Evolutionary conservation across 2,329 filamentous ascomycete species (phyloP), one percentile per base, ranked within the genome.

Genomic region (Tricladium varicosporioides): DNA sequence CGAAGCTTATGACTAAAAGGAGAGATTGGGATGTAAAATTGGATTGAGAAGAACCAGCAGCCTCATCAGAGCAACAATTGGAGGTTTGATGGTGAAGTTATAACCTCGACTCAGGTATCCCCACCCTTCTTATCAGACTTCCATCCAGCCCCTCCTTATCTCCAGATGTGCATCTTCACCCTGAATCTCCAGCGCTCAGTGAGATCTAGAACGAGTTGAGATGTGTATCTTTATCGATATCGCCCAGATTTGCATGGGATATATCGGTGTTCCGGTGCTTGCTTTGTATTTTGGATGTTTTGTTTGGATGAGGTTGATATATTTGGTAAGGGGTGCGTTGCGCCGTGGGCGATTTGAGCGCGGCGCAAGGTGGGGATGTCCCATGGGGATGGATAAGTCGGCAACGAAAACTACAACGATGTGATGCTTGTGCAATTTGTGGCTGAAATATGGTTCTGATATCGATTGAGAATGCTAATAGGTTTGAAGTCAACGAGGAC

Each of bases 41-140:
- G n/a, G n/a, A n/a, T n/a, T n/a, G n/a, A n/a, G n/a, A n/a, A 36
- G 42, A 36, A n/a, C 8, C 14, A 18, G 51, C 36, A 27, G 7
- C 22, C 3, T 4, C 22, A 27, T 4, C 7, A 27, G 7, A 27
- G 7, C 3, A 3, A 27, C 22, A 27, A 27, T 7, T 27, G 3
- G 22, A 27, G 22, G 22, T 4, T 4, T 27, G 22, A 7, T 27
- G 22, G 3, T 27, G 22, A 27, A 27, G n/a, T 47, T 53, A 47
- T 50, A 54, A 32, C 32, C 31, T 18, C 19, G 13, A 49, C 44
- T 27, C 22, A 7, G 3, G 22, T 7, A 27, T 27, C 48, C 55
- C 56, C 56, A 58, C 51, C 54, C 31, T 51, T 54, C 46, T 58
- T 58, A 58, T 58, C 51, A 49, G 19, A 27, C 16, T 27, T 27